Base-by-base conservation (phyloP, 441 rosid genomes). In the Syzygium malaccense region DNA sequence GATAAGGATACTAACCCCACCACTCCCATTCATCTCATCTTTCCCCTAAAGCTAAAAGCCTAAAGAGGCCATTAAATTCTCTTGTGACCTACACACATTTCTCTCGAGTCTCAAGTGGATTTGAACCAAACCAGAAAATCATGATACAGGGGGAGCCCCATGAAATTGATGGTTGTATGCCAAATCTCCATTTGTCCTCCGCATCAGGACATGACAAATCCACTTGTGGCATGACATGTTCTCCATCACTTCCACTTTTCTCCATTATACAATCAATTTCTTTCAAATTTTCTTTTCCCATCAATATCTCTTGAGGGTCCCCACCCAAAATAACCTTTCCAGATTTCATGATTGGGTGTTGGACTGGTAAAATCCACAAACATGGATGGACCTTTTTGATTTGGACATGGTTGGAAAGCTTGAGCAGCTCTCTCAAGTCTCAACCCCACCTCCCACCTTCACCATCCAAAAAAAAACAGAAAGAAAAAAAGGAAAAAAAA, bases 351-450 rank as follows among this genome's bases (percentile, higher is more conserved):
- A 91, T 92, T 88, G 87, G 66, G 37, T 68, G 60, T 55, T 56
- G 33, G 89, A 90, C 89, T 53, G 14, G 23, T 60, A 55, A 75
- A 75, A 85, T n/a, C 86, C 45, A 37, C 87, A 86, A 86, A 80
- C 49, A 3, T 86, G 87, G 89, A 3, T 86, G 87, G 89, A 57
- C 89, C 92, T 86, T 79, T 75, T 84, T 23, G 93, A 92, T 90
- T 87, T 86, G 79, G 91, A 92, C 90, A 41, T 54, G 60, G 58
- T 26, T 86, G 90, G 91, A 89, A 60, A 88, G 92, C 90, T 87
- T 37, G 60, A 58, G 87, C 58, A 71, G 79, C 87, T 66, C 79
- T 90, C 89, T 86, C 86, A 23, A 33, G 48, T 17, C 71, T 58
- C 49, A 19, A 33, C 57, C 41, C 62, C 56, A 55, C 48, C 19